These are phyloP conservation scores for Citeromyces nyonsensis DNA, from an alignment of 805 yeast species.

Conservation along the genomic window DNA sequence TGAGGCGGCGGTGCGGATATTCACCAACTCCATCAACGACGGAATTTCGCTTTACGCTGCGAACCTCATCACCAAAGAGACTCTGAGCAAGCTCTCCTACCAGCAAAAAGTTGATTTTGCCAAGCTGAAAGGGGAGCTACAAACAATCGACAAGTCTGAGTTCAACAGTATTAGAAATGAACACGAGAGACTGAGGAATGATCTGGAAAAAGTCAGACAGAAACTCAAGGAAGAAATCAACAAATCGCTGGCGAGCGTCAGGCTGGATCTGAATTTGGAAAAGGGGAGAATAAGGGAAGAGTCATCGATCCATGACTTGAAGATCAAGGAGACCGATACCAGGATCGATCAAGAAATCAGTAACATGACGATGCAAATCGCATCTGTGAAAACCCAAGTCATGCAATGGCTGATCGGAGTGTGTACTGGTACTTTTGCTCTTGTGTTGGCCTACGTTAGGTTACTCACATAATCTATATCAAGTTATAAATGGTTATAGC, in stretches of 20 bases:
- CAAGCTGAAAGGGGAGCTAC: conserved; percentile 81
- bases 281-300: conserved; percentile 95
- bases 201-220: conserved; percentile 74
- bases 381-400: conserved; percentile 89
- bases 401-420: conserved; percentile 98
- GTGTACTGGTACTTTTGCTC: conserved; percentile 94
- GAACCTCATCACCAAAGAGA: conserved; percentile 75
- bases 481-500: conserved; percentile 14
- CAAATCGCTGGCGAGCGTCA: conserved; percentile 77
- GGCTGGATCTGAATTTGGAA: conserved; percentile 82
- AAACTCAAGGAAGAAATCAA: conserved; percentile 83
- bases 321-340: conserved; percentile 89
- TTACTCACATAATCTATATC: conserved; percentile 33
- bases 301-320: conserved; percentile 80
- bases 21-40: conserved; percentile 63
- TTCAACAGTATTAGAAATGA: conserved; percentile 72
- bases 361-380: conserved; percentile 90
- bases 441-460: conserved; percentile 83
- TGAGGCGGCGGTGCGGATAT: conserved; percentile 59
- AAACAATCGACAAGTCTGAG: conserved; percentile 77
- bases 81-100: conserved; percentile 70
- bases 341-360: conserved; percentile 91
- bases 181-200: conserved; percentile 71
- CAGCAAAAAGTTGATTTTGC: conserved; percentile 96
- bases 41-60: conserved; percentile 64